A percentile compares a stretch with the other conserved stretches of the same genome.
Evolutionary conservation across 176 grass and related monocot genomes (phyloP).

Genomic region (Rhynchospora breviuscula): DNA sequence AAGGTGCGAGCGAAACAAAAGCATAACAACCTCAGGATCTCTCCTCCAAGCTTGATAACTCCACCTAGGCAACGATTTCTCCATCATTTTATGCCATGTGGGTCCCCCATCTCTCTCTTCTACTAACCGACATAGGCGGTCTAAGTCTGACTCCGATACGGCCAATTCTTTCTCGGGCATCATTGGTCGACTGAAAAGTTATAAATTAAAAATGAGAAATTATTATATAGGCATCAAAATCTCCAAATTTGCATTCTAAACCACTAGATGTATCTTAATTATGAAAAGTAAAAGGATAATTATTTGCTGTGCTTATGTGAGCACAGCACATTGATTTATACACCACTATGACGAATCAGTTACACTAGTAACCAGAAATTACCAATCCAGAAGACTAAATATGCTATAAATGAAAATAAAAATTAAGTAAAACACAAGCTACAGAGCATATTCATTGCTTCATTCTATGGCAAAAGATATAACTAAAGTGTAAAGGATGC

Average conservation of each 20-base stretch:
- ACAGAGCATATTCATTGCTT: neutral
- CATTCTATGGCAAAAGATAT: neutral
- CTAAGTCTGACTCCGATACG: constrained; percentile 41
- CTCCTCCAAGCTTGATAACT: constrained; percentile 73
- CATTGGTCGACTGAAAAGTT: constrained; percentile 22
- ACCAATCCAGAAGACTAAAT: neutral
- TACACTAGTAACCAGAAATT: neutral
- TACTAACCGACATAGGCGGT: constrained; percentile 60
- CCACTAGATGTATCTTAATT: neutral
- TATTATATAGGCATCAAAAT: constrained; percentile 1
- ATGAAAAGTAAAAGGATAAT: neutral
- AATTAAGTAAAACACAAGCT: neutral
- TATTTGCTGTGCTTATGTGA: neutral
- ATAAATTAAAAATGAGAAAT: constrained; percentile 17
- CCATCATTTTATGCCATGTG: constrained; percentile 77
- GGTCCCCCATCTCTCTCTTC: constrained; percentile 77
- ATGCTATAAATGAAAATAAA: neutral
- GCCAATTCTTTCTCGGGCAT: constrained; percentile 26
- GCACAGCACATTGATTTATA: neutral
- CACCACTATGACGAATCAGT: neutral
- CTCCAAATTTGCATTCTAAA: neutral
- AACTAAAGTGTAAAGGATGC: neutral
- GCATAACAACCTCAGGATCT: constrained; percentile 44
- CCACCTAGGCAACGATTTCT: constrained; percentile 44
- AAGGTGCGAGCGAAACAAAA: neutral